phyloP scores from a whole-genome alignment of 495 filamentous ascomycete species.

The Hypoxylon intermedium region DNA sequence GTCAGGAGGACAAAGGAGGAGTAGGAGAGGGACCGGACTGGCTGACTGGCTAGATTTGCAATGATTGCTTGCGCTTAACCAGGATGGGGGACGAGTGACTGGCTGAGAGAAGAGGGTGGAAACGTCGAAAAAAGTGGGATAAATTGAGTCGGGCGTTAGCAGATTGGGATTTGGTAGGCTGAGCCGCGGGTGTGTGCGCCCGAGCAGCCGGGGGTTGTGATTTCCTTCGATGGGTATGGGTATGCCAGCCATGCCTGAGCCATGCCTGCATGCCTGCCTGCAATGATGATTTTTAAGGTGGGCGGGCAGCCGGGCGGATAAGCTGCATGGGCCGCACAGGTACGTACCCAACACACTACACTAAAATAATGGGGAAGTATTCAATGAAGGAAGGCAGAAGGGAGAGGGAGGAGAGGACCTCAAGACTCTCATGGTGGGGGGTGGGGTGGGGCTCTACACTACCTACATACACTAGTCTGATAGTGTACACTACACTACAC shows the following conservation, averaged over 20 bases:
- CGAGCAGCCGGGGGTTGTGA: no score
- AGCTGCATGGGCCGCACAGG: slow-evolving; percentile 11
- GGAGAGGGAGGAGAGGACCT: no score
- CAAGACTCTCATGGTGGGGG: no score
- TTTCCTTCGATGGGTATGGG: slow-evolving; percentile 12
- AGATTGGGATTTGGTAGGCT: slow-evolving; percentile 23
- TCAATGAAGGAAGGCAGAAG: no score
- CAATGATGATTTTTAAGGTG: slow-evolving; percentile 24
- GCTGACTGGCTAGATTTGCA: slow-evolving; percentile 26
- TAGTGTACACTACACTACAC: no score
- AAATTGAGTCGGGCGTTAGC: slow-evolving; percentile 33
- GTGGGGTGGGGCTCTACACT: no score
- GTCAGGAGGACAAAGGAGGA: slow-evolving; percentile 35
- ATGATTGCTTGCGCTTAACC: slow-evolving; percentile 33
- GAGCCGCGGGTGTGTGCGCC: slow-evolving; percentile 18
- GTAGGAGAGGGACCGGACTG: slow-evolving; percentile 19
- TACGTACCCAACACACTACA: no score
- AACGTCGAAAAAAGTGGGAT: slow-evolving; percentile 36
- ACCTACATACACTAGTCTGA: no score
- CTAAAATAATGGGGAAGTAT: no score
- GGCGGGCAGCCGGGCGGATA: slow-evolving; percentile 8
- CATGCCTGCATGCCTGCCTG: slow-evolving; percentile 19
- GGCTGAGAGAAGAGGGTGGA: slow-evolving; percentile 36
- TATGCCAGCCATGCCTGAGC: neutral
- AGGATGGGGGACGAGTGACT: slow-evolving; percentile 32